A percentile compares a stretch with the other conserved stretches of the same genome.
These are phyloP conservation scores for Phytophthora colocasiae DNA, from an alignment of 352 stramenopile genomes.

Conservation along the genomic window DNA sequence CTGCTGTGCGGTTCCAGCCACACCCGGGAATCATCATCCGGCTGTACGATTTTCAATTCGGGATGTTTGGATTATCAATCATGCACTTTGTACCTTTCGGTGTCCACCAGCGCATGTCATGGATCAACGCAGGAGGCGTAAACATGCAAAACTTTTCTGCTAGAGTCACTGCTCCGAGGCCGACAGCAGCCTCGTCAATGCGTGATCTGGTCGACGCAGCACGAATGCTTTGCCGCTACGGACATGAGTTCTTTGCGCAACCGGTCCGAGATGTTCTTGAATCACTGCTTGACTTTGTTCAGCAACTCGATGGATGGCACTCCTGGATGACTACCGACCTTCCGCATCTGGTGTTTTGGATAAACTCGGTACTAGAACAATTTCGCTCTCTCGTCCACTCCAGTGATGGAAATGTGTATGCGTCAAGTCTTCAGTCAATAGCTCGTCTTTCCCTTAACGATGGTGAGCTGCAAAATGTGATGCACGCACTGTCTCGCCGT, in stretches of 20 bases:
- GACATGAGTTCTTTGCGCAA: background rate
- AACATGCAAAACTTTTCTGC: conserved; percentile 19
- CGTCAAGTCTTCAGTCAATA: background rate
- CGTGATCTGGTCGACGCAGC: background rate
- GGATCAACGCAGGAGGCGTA: conserved; percentile 4
- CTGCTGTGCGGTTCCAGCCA: too few species aligned
- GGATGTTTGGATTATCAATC: conserved; percentile 15
- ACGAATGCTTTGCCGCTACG: background rate
- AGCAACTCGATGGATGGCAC: background rate
- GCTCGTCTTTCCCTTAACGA: background rate
- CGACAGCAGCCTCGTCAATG: background rate
- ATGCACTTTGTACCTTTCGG: conserved; percentile 22
- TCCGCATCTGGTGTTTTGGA: background rate
- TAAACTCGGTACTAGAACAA: background rate
- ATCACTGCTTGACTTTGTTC: background rate
- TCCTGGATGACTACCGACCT: background rate
- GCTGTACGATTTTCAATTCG: conserved; percentile 24
- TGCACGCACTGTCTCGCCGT: background rate
- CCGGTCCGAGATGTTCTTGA: background rate
- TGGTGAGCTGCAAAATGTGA: background rate
- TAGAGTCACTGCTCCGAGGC: background rate
- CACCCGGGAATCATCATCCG: too few species aligned
- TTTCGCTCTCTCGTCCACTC: background rate
- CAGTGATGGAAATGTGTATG: background rate
- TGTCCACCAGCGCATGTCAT: conserved; percentile 8